Conservation (phyloP, 805 yeast species). For the Candida ficus region DNA sequence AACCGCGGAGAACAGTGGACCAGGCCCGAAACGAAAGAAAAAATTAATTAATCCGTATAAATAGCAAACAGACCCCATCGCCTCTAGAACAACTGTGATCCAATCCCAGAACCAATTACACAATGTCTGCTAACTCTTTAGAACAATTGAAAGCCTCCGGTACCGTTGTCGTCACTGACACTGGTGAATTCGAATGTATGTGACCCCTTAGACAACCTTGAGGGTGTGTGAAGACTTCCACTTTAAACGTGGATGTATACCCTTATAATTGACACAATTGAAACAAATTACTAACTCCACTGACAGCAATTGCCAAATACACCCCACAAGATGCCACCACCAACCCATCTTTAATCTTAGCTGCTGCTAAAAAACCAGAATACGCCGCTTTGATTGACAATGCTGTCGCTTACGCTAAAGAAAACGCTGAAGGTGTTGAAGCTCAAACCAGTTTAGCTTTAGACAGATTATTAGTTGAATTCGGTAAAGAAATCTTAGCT, state of each 20-base stretch:
- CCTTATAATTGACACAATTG: too few species aligned
- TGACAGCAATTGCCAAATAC: constrained; percentile 78
- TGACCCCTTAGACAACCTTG: too few species aligned
- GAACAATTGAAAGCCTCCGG: constrained; percentile 94
- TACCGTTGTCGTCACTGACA: constrained; percentile 95
- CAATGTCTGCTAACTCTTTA: constrained; percentile 56
- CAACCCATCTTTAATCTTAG: constrained; percentile 94
- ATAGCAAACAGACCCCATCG: constrained; percentile 1
- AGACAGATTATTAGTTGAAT: constrained; percentile 90
- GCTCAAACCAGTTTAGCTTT: constrained; percentile 78
- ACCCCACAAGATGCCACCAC: constrained; percentile 99
- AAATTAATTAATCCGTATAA: background rate
- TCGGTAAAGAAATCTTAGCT: constrained; percentile 87
- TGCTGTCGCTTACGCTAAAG: constrained; percentile 83
- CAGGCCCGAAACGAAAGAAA: constrained; percentile 2
- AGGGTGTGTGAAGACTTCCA: too few species aligned
- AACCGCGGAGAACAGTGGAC: constrained; percentile 16
- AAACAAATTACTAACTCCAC: constrained; percentile 4
- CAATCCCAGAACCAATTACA: background rate
- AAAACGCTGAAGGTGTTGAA: constrained; percentile 49
- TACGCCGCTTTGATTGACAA: constrained; percentile 86
- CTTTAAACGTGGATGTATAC: too few species aligned
- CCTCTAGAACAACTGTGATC: too few species aligned
- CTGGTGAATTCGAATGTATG: constrained; percentile 88
- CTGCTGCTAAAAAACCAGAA: constrained; percentile 87